phyloP scores from a whole-genome alignment of 768 basidiomycete genomes.

The Tulasnella sp. region DNA sequence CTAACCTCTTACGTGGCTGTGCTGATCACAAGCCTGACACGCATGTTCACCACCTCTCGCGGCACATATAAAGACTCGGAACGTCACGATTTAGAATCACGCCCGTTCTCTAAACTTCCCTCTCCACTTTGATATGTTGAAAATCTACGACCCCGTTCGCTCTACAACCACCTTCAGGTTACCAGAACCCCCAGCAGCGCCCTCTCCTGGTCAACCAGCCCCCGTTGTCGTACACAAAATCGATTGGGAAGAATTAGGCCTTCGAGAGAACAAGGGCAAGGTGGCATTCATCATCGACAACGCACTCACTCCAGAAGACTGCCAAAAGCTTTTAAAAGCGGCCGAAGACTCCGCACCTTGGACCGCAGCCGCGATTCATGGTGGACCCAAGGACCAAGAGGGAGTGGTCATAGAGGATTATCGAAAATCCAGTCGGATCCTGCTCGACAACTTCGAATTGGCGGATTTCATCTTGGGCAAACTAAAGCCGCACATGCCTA shows the following conservation, averaged over 20 bases:
- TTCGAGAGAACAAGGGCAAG: slow-evolving; percentile 33
- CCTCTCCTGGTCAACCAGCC: not conserved
- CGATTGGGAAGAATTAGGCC: slow-evolving; percentile 24
- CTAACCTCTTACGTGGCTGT: no score
- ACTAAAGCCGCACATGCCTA: slow-evolving; percentile 25
- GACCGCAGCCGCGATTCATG: slow-evolving; percentile 22
- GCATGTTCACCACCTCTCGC: no score
- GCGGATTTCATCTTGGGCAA: slow-evolving; percentile 34
- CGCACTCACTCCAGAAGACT: slow-evolving; percentile 33
- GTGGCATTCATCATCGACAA: slow-evolving; percentile 36
- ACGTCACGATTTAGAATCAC: no score
- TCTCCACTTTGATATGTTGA: no score
- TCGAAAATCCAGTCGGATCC: slow-evolving; percentile 34
- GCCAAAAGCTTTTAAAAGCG: slow-evolving; percentile 27
- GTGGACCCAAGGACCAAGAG: not conserved
- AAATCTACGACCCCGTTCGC: no score
- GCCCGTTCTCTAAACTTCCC: no score
- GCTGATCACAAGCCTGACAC: no score
- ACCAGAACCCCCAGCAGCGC: no score
- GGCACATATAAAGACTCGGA: no score
- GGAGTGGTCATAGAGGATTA: slow-evolving; percentile 15
- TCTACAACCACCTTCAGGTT: no score
- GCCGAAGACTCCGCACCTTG: slow-evolving; percentile 25
- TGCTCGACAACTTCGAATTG: slow-evolving; percentile 27
- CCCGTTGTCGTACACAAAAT: slow-evolving; percentile 31